Percentiles rank a stretch among this genome's conserved stretches.
phyloP scores from a whole-genome alignment of 768 basidiomycete genomes.

The Boletellus ananiceps region DNA sequence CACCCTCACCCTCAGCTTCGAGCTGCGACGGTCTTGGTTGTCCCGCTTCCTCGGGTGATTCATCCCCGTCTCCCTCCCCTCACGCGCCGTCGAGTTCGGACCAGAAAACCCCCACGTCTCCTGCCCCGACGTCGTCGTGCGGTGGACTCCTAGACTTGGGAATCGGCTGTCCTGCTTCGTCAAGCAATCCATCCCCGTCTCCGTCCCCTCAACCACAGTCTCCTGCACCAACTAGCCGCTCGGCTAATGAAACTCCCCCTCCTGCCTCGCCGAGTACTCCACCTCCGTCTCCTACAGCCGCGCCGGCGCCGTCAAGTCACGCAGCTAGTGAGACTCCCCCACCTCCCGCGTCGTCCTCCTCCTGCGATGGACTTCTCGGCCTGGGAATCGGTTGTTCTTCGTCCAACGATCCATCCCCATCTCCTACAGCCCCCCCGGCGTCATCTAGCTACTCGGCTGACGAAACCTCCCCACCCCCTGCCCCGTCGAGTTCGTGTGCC shows the following conservation, averaged over 20 bases:
- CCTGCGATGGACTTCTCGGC: not conserved
- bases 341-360: not conserved
- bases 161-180: conserved; percentile 4
- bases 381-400: too few species aligned
- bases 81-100: not conserved
- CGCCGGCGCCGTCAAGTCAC: conserved; percentile 5
- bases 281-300: not conserved
- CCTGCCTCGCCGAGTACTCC: not conserved
- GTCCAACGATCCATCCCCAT: not conserved
- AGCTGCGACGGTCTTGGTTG: conserved; percentile 11
- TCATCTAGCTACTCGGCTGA: not conserved
- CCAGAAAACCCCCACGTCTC: not conserved
- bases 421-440: not conserved
- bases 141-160: conserved; percentile 8
- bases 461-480: not conserved
- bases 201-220: not conserved
- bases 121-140: conserved; percentile 5
- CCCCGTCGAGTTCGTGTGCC: not conserved
- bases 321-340: not conserved
- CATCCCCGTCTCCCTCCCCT: not conserved
- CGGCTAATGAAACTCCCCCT: not conserved
- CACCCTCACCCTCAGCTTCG: not conserved
- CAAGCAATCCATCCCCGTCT: conserved; percentile 3
- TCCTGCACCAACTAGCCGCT: not conserved
- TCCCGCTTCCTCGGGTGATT: not conserved